Base-by-base conservation (phyloP, 2,329 filamentous ascomycete species). In the Triangularia setosa region DNA sequence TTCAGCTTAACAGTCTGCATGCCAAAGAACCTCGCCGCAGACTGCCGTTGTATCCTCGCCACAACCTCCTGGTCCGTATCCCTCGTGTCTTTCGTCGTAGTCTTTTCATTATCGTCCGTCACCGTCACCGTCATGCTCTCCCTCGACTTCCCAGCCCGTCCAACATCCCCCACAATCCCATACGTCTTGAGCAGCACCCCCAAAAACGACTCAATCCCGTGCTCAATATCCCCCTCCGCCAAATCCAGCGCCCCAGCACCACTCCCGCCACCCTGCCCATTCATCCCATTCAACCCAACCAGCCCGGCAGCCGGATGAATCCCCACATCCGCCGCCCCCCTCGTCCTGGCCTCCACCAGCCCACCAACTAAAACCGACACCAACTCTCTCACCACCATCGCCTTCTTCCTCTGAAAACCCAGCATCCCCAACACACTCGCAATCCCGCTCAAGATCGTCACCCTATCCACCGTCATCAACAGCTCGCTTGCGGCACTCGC, bases 301-400 rank as follows among this genome's bases (percentile, higher is more conserved):
- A 97, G 80, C 0, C 92, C 93, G 9, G 94, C 92, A 18, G 94
- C 94, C 48, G 95, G 95, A 77, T 98, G 94, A 35, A 99, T 92
- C 3, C 94, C 95, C 72, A 95, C 91, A 73, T 98, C 95, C n/a
- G 95, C 93, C 48, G 95, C 95, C 30, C 94, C 94, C 57, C 94
- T 85, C 56, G 96, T 97, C 44, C 95, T 86, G 16, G 95, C 95
- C 76, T 97, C 92, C 4, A 97, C 89, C 8, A 99, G 82, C 2
- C 91, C 93, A 33, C 89, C 89, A 60, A 96, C 91, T 48, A 98
- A 82, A 16, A 93, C 88, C 3, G 88, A 89, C 8, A 99, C 84
- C 58, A 98, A 83, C 72, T 97, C 93, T 70, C 91, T 89, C 71
- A 97, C 84, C 0, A 97, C 87, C 78, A 98, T 90, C 4, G 91